These are phyloP conservation scores for Tuber microsphaerosporum DNA, from an alignment of 495 filamentous ascomycete genomes.

Conservation along the genomic window DNA sequence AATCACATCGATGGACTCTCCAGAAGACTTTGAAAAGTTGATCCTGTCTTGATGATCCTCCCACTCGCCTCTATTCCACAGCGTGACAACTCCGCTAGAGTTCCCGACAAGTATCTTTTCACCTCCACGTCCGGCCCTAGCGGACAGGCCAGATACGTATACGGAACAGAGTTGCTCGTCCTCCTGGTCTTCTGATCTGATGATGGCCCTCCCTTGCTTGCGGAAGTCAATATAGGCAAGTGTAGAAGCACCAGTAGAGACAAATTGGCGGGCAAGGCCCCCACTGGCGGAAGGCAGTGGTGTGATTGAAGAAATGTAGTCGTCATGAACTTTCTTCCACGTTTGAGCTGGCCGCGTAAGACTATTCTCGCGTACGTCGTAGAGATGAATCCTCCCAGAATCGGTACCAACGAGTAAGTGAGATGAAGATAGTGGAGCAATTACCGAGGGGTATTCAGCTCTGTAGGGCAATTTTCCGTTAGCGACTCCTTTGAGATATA, in stretches of 20 bases:
- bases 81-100: constrained; percentile 68
- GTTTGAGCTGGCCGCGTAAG: constrained; percentile 45
- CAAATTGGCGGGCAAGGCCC: constrained; percentile 84
- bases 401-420: constrained; percentile 86
- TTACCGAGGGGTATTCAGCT: constrained; percentile 62
- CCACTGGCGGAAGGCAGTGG: constrained; percentile 69
- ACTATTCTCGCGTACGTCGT: constrained; percentile 67
- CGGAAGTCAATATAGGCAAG: constrained; percentile 82
- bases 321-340: constrained; percentile 67
- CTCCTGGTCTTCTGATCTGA: constrained; percentile 84
- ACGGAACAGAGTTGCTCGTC: constrained; percentile 78
- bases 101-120: constrained; percentile 75
- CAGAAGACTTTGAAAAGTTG: constrained; percentile 48
- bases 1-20: constrained; percentile 36
- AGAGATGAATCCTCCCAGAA: constrained; percentile 78
- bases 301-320: constrained; percentile 85
- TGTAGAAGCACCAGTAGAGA: constrained; percentile 83
- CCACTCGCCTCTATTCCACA: constrained; percentile 92
- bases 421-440: constrained; percentile 75
- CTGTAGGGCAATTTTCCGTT: constrained; percentile 5
- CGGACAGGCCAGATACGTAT: constrained; percentile 59
- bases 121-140: constrained; percentile 56
- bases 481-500: neutral
- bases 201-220: constrained; percentile 58
- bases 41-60: constrained; percentile 89